phyloP scores from a whole-genome alignment of 768 basidiomycete genomes.

The Amanita fuliginea region DNA sequence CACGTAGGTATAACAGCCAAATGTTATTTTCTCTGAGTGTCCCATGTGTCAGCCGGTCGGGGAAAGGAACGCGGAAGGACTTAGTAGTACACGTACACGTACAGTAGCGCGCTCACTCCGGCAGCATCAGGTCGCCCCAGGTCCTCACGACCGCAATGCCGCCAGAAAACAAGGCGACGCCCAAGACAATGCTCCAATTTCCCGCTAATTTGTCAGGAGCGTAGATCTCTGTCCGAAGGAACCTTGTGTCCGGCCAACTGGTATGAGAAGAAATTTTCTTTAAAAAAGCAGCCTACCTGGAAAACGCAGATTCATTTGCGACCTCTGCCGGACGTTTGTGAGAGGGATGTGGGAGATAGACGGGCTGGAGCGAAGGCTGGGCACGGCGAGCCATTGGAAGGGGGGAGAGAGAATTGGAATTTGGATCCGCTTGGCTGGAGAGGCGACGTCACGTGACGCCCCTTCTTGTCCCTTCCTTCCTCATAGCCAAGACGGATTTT shows the following conservation, averaged over 20 bases:
- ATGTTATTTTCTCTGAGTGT: no score
- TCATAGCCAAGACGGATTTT: background rate
- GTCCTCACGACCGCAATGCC: conserved; percentile 62
- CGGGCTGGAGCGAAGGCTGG: conserved; percentile 39
- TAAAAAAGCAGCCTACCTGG: conserved; percentile 19
- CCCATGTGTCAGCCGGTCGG: no score
- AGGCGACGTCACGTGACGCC: background rate
- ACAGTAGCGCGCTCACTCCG: conserved; percentile 28
- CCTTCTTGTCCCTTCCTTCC: background rate
- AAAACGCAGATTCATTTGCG: conserved; percentile 54
- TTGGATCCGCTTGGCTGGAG: conserved; percentile 1
- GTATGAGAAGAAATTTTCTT: background rate
- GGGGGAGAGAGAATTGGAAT: background rate
- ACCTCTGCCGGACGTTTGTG: conserved; percentile 34
- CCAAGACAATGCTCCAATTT: conserved; percentile 61
- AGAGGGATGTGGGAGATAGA: conserved; percentile 42
- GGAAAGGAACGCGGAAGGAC: no score
- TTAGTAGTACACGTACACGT: background rate
- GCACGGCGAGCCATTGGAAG: conserved; percentile 56
- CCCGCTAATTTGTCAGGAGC: conserved; percentile 67
- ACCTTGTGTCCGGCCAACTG: conserved; percentile 20
- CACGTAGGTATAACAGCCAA: no score
- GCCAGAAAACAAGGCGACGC: conserved; percentile 54
- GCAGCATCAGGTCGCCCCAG: conserved; percentile 73
- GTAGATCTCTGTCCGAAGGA: conserved; percentile 52